These are phyloP conservation scores for Lepidium africanum DNA, from an alignment of 345 rosid genomes.

Conservation along the genomic window DNA sequence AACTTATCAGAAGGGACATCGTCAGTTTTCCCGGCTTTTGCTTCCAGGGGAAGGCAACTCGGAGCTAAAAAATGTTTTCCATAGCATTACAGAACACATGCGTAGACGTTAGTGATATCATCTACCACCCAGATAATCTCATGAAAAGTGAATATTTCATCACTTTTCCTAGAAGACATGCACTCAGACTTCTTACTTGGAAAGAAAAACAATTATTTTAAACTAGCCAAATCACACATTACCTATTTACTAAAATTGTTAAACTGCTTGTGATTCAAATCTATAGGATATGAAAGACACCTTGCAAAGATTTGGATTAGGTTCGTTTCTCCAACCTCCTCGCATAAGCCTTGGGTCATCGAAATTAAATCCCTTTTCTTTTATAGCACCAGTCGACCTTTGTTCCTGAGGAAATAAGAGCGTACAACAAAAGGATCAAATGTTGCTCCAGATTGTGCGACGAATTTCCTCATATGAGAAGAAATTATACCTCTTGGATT, in stretches of 20 bases:
- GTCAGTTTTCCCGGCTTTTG: background rate
- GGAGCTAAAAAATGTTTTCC: background rate
- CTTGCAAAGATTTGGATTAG: slow-evolving; percentile 80
- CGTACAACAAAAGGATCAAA: background rate
- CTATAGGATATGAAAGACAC: slow-evolving; percentile 31
- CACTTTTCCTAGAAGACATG: background rate
- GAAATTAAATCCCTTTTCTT: slow-evolving; percentile 89
- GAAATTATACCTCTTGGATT: slow-evolving; percentile 48
- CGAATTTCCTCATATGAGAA: background rate
- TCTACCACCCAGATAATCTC: background rate
- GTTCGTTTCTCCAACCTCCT: slow-evolving; percentile 96
- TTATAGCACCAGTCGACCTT: slow-evolving; percentile 35
- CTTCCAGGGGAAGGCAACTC: background rate
- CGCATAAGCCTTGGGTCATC: slow-evolving; percentile 78
- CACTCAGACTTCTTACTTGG: background rate
- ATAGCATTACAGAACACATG: background rate
- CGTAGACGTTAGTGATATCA: background rate
- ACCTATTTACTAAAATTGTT: slow-evolving; percentile 4
- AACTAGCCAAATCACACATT: background rate
- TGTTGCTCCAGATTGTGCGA: background rate
- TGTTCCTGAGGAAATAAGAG: slow-evolving; percentile 32
- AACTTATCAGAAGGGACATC: background rate
- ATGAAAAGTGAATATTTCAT: background rate
- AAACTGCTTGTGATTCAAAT: background rate
- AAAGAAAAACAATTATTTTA: background rate